phyloP scores from a whole-genome alignment of 2,329 filamentous ascomycete species.

The Rhinocladiella mackenziei region DNA sequence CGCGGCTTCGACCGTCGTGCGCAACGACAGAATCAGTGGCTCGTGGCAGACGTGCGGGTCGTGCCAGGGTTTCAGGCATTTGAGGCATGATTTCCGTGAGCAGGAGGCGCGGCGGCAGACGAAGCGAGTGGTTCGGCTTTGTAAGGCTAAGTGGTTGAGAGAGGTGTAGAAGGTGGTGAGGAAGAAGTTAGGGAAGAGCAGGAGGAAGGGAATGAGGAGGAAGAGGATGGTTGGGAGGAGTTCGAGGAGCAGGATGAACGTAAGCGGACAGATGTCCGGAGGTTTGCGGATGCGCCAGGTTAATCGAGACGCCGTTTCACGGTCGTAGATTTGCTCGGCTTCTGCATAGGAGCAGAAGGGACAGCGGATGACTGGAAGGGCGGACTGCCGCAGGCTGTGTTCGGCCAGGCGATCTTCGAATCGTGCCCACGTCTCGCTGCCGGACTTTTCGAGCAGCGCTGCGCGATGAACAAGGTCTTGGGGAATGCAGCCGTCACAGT shows the following conservation, averaged over 20 bases:
- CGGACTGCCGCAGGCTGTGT: constrained; percentile 68
- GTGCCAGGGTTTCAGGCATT: constrained; percentile 75
- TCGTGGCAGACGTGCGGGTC: constrained; percentile 91
- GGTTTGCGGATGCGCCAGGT: constrained; percentile 56
- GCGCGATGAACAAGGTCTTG: constrained; percentile 67
- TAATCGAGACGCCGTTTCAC: constrained; percentile 45
- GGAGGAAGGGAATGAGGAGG: constrained; percentile 50
- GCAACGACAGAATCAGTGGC: constrained; percentile 72
- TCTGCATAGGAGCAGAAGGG: constrained; percentile 92
- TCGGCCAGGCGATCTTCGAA: constrained; percentile 76
- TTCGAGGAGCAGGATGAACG: constrained; percentile 43
- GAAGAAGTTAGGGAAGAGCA: constrained; percentile 52
- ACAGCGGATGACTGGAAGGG: constrained; percentile 73
- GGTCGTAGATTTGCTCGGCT: constrained; percentile 70
- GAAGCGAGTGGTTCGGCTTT: constrained; percentile 71
- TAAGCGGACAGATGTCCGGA: constrained; percentile 51
- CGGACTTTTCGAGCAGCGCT: constrained; percentile 65
- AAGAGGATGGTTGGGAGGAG: constrained; percentile 51
- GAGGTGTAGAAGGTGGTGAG: constrained; percentile 54
- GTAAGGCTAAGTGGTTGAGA: constrained; percentile 64
- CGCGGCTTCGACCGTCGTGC: constrained; percentile 85
- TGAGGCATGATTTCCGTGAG: constrained; percentile 68
- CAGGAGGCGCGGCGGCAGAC: constrained; percentile 69
- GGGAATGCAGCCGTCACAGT: constrained; percentile 69
- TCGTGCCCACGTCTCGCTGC: constrained; percentile 66